Percentiles rank a stretch among this genome's conserved stretches.
Evolutionary conservation across 2,329 filamentous ascomycete species (phyloP).

Genomic region (Aspergillus viridinutans): DNA sequence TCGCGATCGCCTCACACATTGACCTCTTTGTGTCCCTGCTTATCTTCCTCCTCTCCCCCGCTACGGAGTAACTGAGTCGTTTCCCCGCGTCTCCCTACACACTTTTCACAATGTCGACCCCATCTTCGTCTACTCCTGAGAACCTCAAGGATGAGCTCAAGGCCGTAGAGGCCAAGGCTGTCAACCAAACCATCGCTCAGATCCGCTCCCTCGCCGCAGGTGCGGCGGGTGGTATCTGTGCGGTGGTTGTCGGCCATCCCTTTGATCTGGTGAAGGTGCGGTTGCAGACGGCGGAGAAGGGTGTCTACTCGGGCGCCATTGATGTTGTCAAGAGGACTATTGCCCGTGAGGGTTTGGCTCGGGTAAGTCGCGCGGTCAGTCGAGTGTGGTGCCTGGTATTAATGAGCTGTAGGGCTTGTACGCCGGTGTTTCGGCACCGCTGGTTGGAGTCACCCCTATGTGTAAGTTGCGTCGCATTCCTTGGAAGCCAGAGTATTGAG

Average conservation of each 20-base stretch:
- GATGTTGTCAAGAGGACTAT: constrained; percentile 89
- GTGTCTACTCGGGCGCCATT: constrained; percentile 83
- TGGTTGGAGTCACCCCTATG: constrained; percentile 97
- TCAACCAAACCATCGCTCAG: constrained; percentile 53
- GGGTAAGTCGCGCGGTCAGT: constrained; percentile 36
- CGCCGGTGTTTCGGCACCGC: constrained; percentile 90
- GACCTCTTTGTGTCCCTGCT: neutral
- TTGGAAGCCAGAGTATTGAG: neutral
- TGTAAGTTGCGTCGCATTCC: constrained; percentile 59
- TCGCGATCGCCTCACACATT: neutral
- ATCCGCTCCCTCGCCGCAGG: constrained; percentile 82
- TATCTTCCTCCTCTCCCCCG: constrained; percentile 1
- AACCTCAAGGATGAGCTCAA: constrained; percentile 28
- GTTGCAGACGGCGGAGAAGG: constrained; percentile 90
- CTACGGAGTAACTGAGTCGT: neutral
- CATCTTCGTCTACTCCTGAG: constrained; percentile 27
- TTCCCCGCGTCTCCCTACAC: constrained; percentile 6
- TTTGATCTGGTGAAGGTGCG: constrained; percentile 98
- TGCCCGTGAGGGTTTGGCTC: constrained; percentile 73
- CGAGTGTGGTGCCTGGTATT: neutral
- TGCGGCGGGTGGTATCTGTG: constrained; percentile 89
- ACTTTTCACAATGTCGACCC: constrained; percentile 24
- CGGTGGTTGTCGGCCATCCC: constrained; percentile 89
- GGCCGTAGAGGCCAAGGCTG: constrained; percentile 24
- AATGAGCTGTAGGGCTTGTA: constrained; percentile 66